Evolutionary conservation across 2,329 filamentous ascomycete species (phyloP).

Genomic region (Allantophomopsis cytisporea): DNA sequence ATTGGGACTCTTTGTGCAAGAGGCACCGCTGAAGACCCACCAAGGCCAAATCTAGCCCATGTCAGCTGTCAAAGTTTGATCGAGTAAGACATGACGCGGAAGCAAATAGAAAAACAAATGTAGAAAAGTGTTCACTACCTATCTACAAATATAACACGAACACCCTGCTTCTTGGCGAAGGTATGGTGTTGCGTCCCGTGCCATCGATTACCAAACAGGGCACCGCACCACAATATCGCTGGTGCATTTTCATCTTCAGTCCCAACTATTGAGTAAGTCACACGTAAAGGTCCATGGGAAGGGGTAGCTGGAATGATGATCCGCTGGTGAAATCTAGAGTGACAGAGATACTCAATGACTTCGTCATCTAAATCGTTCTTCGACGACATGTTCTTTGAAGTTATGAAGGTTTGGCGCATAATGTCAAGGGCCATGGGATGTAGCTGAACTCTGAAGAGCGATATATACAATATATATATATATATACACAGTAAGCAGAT

Average conservation of each 20-base stretch:
- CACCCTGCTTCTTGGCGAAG: conserved; percentile 16
- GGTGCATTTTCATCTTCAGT: conserved; percentile 11
- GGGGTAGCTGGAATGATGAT: conserved; percentile 12
- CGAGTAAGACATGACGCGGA: not conserved
- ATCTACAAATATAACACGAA: conserved; percentile 23
- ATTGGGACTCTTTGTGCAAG: conserved; percentile 20
- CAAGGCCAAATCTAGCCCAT: conserved; percentile 25
- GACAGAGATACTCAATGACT: not conserved
- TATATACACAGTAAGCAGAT: no score
- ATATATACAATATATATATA: no score
- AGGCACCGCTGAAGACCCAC: conserved; percentile 24
- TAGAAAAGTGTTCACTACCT: conserved; percentile 16
- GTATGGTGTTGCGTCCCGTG: conserved; percentile 14
- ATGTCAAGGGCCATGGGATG: no score
- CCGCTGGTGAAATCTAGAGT: conserved; percentile 8
- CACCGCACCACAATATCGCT: conserved; percentile 22
- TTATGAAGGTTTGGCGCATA: no score
- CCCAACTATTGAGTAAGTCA: conserved; percentile 14
- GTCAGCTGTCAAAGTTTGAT: not conserved
- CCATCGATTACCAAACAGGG: conserved; percentile 24
- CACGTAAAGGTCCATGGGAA: conserved; percentile 8
- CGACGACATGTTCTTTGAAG: no score
- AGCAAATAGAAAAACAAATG: not conserved
- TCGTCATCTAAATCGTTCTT: no score
- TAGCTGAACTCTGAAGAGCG: no score